Evolutionary conservation across 805 yeast genomes (phyloP), one percentile per base, ranked within the genome.

Genomic region (Candida odintsovae): DNA sequence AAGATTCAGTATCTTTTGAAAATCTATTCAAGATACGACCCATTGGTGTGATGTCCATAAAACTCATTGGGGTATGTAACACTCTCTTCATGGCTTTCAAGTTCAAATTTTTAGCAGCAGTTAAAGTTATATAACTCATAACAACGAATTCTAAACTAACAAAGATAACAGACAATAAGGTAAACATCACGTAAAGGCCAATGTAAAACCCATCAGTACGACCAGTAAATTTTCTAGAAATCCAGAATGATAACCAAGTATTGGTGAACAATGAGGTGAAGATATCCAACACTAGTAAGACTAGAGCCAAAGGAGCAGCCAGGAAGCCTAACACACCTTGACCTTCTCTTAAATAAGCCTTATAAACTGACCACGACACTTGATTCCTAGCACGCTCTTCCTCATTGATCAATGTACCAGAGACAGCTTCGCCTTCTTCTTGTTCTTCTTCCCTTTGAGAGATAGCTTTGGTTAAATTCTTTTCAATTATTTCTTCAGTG

Each of bases 211-310:
- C 76, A 44, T 72, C 68, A 8, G 75, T 46, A 45, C 68, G 66
- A 21, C 62, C 61, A 6, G 62, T 50, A 57, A 83, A 87, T 59
- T 75, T 78, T 43, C 70, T 50, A 18, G 71, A 73, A 6, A 83
- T 72, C 97, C 97, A 89, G 64, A 83, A 89, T 1, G 95, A 82
- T 49, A 90, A 71, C 95, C 95, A 86, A 18, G 83, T 80, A 60
- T 82, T 83, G 39, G 84, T 74, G 58, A 83, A 80, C 40, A 82
- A 62, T 47, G 69, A 71, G 50, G 75, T 69, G 61, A 82, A 83
- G 1, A 77, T 75, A 41, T 75, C 68, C 15, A 73, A 6, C 3
- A 58, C 51, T 6, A 61, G 46, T 11, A 53, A 41, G 3, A 49
- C 9, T 1, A 64, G 48, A 35, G 65, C 63, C 7, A 60, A 45